Percentiles rank a stretch among this genome's conserved stretches.
These are phyloP conservation scores for Fraxinus cuspidata DNA, from an alignment of 257 asterid species.

Conservation along the genomic window DNA sequence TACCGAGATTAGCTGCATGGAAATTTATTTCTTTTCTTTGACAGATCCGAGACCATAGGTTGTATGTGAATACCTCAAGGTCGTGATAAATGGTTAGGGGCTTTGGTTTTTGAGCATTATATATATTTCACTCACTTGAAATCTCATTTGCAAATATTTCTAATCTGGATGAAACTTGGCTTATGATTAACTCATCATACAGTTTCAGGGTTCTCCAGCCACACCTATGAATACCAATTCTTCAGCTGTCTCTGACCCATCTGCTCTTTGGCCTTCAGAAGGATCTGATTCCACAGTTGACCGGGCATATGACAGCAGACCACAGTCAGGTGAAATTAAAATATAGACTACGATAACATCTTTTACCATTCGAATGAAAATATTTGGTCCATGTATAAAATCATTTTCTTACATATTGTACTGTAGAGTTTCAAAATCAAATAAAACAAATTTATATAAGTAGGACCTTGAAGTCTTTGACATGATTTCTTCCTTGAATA, in stretches of 20 bases:
- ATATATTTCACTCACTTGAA: neutral
- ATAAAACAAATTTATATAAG: neutral
- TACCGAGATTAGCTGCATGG: neutral
- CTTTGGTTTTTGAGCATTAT: neutral
- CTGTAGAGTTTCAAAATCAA: neutral
- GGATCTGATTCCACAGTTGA: constrained; percentile 43
- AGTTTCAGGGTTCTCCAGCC: constrained; percentile 68
- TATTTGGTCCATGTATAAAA: neutral
- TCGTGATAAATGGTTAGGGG: neutral
- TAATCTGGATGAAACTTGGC: constrained; percentile 19
- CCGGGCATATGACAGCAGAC: constrained; percentile 26
- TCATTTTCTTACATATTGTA: neutral
- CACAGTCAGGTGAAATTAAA: constrained; percentile 33
- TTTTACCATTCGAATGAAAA: neutral
- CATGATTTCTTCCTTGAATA: constrained; percentile 4
- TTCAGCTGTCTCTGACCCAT: constrained; percentile 38
- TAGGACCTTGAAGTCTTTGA: neutral
- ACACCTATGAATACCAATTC: constrained; percentile 58
- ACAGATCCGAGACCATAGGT: neutral
- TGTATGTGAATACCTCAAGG: neutral
- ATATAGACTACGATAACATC: neutral
- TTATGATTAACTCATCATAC: constrained; percentile 32
- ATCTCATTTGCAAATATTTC: neutral
- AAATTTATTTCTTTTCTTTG: neutral
- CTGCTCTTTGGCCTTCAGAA: constrained; percentile 44